phyloP scores from a whole-genome alignment of 31 red algal species.

The Bonnemaisonia californica region DNA sequence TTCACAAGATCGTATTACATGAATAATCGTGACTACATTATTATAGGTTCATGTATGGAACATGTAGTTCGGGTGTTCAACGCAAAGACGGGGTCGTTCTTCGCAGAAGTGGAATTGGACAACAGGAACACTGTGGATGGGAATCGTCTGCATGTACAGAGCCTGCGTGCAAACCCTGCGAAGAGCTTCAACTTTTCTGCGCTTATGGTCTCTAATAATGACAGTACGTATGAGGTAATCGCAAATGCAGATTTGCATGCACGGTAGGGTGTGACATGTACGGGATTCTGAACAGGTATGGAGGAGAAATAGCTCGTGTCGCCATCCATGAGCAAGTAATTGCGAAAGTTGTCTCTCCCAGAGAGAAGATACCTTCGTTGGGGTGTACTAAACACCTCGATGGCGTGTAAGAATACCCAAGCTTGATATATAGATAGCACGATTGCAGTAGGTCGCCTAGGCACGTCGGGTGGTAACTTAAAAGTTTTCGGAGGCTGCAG shows the following conservation, averaged over 20 bases:
- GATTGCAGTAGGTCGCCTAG: no score
- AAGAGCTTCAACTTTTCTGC: conserved; percentile 81
- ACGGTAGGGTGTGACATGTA: conserved; percentile 13
- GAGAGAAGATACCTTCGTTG: no score
- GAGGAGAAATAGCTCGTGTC: no score
- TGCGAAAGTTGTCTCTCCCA: no score
- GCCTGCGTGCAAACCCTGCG: conserved; percentile 74
- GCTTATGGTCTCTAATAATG: conserved; percentile 50
- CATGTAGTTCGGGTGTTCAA: conserved; percentile 78
- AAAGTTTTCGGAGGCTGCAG: no score
- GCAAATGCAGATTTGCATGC: conserved; percentile 57
- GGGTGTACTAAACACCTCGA: not conserved
- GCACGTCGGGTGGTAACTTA: no score
- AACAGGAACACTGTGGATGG: conserved; percentile 26
- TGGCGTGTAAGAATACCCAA: not conserved
- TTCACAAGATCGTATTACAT: conserved; percentile 98
- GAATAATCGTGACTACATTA: conserved; percentile 89
- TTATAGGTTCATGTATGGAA: conserved; percentile 87
- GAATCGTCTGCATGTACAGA: conserved; percentile 70
- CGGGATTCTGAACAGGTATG: no score
- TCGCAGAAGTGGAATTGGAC: conserved; percentile 72
- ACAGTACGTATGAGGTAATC: conserved; percentile 35
- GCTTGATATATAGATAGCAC: not conserved
- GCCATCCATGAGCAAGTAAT: no score
- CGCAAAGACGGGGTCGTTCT: conserved; percentile 52